Percentiles rank a stretch among this genome's conserved stretches.
phyloP scores from a whole-genome alignment of 805 yeast genomes.

The Suhomyces faveliae region DNA sequence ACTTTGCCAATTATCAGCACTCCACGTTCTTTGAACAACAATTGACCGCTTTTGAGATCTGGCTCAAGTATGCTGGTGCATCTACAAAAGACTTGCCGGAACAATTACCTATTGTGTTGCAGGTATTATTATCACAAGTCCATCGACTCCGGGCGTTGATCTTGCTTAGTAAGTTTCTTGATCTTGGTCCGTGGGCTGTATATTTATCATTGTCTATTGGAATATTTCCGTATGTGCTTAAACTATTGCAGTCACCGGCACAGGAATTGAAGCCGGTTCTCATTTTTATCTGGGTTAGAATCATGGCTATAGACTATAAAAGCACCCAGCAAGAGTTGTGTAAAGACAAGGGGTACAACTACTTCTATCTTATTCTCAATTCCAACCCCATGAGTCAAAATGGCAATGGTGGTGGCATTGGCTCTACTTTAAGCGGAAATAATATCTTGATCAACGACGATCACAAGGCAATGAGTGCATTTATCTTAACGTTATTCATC shows the following conservation, averaged over 20 bases:
- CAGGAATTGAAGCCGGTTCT: conserved; percentile 91
- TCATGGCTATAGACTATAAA: conserved; percentile 90
- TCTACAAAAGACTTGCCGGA: conserved; percentile 87
- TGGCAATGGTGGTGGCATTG: conserved; percentile 33
- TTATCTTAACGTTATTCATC: conserved; percentile 81
- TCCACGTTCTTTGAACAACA: conserved; percentile 95
- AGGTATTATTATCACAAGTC: conserved; percentile 88
- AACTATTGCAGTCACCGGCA: conserved; percentile 89
- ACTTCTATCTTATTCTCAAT: conserved; percentile 77
- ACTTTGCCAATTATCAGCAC: conserved; percentile 65
- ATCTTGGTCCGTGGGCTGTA: conserved; percentile 97
- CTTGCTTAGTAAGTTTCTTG: conserved; percentile 78
- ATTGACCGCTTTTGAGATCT: conserved; percentile 91
- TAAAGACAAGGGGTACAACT: conserved; percentile 86
- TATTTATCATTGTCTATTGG: conserved; percentile 90
- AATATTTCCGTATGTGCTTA: conserved; percentile 90
- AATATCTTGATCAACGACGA: conserved; percentile 60
- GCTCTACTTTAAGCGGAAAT: conserved; percentile 16
- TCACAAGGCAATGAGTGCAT: conserved; percentile 94
- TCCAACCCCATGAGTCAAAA: conserved; percentile 31
- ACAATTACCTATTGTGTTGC: conserved; percentile 90
- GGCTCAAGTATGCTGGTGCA: conserved; percentile 86
- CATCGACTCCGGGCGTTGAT: conserved; percentile 89
- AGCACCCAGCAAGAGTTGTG: conserved; percentile 89
- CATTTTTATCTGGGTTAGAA: conserved; percentile 96